Conservation (phyloP, 176 grass and related monocot genomes). For the Avena atlantica region DNA sequence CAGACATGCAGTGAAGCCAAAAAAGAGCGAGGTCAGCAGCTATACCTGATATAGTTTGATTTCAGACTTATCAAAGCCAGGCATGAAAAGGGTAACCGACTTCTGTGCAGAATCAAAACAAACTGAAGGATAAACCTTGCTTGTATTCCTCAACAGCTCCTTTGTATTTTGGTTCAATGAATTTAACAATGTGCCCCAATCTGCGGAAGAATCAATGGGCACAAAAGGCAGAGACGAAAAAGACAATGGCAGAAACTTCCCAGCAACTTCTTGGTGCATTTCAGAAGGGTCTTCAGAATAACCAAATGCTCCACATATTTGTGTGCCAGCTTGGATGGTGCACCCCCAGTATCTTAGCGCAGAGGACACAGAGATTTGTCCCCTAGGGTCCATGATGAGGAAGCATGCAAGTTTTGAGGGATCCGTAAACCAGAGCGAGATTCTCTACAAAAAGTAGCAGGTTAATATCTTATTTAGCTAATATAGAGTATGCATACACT, state of each 20-base stretch:
- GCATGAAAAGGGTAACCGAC: slow-evolving; percentile 79
- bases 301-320: slow-evolving; percentile 82
- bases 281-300: slow-evolving; percentile 60
- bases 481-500: slow-evolving; percentile 12
- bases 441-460: slow-evolving; percentile 60
- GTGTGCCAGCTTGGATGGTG: slow-evolving; percentile 83
- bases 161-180: slow-evolving; percentile 63
- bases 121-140: slow-evolving; percentile 57
- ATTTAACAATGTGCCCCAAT: slow-evolving; percentile 47
- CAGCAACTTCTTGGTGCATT: slow-evolving; percentile 51
- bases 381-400: slow-evolving; percentile 71
- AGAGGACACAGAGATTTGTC: slow-evolving; percentile 57
- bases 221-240: slow-evolving; percentile 72
- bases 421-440: slow-evolving; percentile 60
- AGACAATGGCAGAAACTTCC: slow-evolving; percentile 69
- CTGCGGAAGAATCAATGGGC: slow-evolving; percentile 43
- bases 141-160: slow-evolving; percentile 49
- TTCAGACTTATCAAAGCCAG: slow-evolving; percentile 92
- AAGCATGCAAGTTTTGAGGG: slow-evolving; percentile 85
- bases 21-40: neutral
- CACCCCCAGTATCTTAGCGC: slow-evolving; percentile 93
- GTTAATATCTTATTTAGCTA: neutral
- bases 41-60: slow-evolving; percentile 91
- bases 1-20: neutral
- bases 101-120: slow-evolving; percentile 79